phyloP scores from a whole-genome alignment of 495 filamentous ascomycete genomes.

The Aspergillus carlsbadensis region DNA sequence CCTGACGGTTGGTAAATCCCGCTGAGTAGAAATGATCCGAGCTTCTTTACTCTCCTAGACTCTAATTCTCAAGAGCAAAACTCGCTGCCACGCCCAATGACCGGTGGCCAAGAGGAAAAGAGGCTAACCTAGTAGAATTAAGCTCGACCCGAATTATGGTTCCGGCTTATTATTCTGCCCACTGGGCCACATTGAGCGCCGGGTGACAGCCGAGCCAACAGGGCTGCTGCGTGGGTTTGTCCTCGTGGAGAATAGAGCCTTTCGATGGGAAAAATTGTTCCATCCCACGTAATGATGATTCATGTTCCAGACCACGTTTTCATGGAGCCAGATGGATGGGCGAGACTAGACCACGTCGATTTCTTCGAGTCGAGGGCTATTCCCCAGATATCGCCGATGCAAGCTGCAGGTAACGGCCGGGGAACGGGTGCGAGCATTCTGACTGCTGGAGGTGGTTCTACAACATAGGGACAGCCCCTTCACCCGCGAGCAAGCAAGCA shows the following conservation, averaged over 20 bases:
- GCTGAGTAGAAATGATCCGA: background rate
- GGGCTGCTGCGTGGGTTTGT: background rate
- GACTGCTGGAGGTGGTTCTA: background rate
- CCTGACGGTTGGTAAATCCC: background rate
- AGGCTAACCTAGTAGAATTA: conserved; percentile 6
- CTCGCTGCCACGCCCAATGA: background rate
- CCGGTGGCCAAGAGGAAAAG: background rate
- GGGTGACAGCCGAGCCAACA: background rate
- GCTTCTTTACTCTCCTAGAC: background rate
- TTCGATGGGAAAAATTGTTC: background rate
- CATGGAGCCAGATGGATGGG: background rate
- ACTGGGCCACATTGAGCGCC: background rate
- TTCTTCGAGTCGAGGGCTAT: background rate
- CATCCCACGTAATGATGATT: background rate
- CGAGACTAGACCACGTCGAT: background rate
- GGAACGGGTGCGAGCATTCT: background rate
- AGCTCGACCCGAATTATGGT: background rate
- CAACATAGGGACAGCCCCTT: too few relatives aligned
- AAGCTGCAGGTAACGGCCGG: background rate
- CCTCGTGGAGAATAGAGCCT: background rate
- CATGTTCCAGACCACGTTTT: background rate
- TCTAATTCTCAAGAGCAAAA: background rate
- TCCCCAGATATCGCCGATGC: background rate
- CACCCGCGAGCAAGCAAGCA: background rate
- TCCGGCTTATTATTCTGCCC: background rate